Conservation (phyloP, 371 early-diverging fungal genomes). For the Mortierella sp. region DNA sequence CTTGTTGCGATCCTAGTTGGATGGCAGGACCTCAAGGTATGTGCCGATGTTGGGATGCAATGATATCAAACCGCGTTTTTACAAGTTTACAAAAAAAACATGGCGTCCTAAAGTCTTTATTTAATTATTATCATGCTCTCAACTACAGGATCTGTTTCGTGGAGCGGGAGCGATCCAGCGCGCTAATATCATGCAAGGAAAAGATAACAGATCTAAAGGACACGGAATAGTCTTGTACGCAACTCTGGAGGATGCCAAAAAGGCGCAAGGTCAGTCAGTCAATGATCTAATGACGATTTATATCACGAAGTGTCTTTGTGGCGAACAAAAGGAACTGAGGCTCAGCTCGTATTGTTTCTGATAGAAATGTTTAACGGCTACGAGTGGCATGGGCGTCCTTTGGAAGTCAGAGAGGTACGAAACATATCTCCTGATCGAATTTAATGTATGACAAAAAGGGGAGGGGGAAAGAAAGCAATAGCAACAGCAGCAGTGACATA, state of each 20-base stretch:
- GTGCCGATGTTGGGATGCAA: not conserved
- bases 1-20: constrained; percentile 19
- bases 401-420: constrained; percentile 71
- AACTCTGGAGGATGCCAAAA: constrained; percentile 65
- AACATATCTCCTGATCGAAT: not conserved
- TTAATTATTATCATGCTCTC: not conserved
- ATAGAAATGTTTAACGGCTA: constrained; percentile 64
- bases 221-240: constrained; percentile 70
- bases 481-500: not conserved
- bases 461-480: not conserved
- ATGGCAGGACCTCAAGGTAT: constrained; percentile 53
- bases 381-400: constrained; percentile 64
- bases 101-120: not conserved
- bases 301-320: no score
- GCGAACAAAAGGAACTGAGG: no score
- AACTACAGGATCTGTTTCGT: constrained; percentile 56
- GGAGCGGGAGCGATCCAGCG: constrained; percentile 57
- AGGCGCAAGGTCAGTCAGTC: constrained; percentile 59
- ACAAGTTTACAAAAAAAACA: not conserved
- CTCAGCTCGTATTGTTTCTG: not conserved
- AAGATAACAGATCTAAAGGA: constrained; percentile 69
- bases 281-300: not conserved
- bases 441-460: not conserved
- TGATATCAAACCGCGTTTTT: no score
- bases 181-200: constrained; percentile 57